Evolutionary conservation across 805 yeast species (phyloP), one percentile per base, ranked within the genome.

Genomic region (Lipomyces sp.): DNA sequence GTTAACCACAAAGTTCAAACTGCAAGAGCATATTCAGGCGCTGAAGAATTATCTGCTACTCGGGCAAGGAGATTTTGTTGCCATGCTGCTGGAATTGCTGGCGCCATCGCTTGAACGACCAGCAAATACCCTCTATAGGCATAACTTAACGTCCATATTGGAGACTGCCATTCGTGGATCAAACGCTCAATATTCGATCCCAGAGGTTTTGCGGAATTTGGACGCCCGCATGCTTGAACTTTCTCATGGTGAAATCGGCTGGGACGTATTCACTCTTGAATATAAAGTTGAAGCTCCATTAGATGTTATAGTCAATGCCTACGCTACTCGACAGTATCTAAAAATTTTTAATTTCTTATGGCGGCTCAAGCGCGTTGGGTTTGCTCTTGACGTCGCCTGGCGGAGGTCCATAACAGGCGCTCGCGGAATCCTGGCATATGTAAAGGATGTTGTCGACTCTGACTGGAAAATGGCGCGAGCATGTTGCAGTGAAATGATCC

Each of bases 251-350:
- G 85, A 87, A 67, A 78, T 86, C 60, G 97, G 97, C 0, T 93
- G 97, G 97, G 96, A 93, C 74, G 92, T 90, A 1, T 93, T 94
- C 75, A 91, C 97, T 0, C 79, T 93, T 48, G 98, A 92, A 74
- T 95, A 90, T 76, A 74, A 76, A 29, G 75, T 84, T 3, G 77
- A 74, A 24, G 71, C 80, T 13, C 90, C 90, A 0, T 75, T 89
- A 54, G 81, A 85, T 34, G 82, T 90, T 2, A 79, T 94, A 18
- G 79, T 87, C 50, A 83, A 84, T 64, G 81, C 75, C 57, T 78
- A 73, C 66, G 80, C 78, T 29, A 78, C 80, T 33, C 78, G 81
- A 24, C 82, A 82, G 58, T 94, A 94, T 75, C 80, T 92, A 60
- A 84, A 90, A 71, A 84, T 93, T 70, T 95, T 94, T 80, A 91